phyloP scores from a whole-genome alignment of 495 filamentous ascomycete species.

The Penicillium pancosmium region DNA sequence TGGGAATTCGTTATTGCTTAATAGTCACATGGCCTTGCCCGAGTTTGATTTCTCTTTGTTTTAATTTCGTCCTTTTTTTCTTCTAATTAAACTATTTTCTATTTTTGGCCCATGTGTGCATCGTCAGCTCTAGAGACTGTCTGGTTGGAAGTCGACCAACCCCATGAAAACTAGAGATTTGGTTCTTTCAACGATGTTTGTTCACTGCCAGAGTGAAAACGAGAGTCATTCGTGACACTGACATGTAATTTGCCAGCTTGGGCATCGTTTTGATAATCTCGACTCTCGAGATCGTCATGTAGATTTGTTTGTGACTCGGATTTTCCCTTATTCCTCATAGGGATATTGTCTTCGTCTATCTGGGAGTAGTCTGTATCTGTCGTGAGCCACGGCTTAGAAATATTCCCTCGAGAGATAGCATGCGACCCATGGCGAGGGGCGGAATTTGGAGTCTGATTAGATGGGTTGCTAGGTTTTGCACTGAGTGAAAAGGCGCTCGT shows the following conservation, averaged over 20 bases:
- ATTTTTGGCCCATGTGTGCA: no score
- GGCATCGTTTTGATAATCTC: not conserved
- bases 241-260: not conserved
- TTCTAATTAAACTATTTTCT: no score
- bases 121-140: no score
- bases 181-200: no score
- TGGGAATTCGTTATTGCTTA: no score
- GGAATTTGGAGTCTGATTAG: conserved; percentile 2
- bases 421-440: not conserved
- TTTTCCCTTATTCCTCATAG: not conserved
- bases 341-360: not conserved
- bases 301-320: not conserved
- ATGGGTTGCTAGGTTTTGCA: conserved; percentile 3
- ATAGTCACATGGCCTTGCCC: no score
- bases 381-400: not conserved
- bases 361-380: not conserved
- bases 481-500: conserved; percentile 13
- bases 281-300: not conserved
- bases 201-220: not conserved
- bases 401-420: not conserved
- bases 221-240: not conserved
- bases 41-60: no score
- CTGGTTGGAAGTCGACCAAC: no score
- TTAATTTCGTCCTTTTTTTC: no score
- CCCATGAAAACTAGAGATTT: no score